Percentiles rank a stretch among this genome's conserved stretches.
Conservation (phyloP, 1,139 yeast genomes). For the Yamadazyma oceani region DNA sequence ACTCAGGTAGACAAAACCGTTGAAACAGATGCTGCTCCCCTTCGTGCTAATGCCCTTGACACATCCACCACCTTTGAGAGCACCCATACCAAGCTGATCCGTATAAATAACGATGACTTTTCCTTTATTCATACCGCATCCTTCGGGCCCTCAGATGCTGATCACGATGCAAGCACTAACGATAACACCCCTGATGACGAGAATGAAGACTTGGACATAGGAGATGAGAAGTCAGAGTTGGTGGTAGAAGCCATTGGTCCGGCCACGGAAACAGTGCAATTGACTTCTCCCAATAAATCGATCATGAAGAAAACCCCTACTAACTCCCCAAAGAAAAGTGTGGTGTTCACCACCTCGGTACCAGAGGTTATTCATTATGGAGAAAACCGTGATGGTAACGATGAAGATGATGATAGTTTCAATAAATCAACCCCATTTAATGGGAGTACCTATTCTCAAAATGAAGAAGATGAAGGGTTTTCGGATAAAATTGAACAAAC, state of each 20-base stretch:
- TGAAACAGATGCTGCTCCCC: too few species aligned
- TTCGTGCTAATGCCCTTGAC: too few species aligned
- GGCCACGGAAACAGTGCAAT: not conserved
- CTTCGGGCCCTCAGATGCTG: too few species aligned
- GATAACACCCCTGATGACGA: not conserved
- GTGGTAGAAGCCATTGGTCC: constrained; percentile 1
- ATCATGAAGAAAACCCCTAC: constrained; percentile 37
- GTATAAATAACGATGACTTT: constrained; percentile 27
- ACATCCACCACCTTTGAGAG: not conserved
- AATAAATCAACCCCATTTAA: too few species aligned
- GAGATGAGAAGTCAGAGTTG: not conserved
- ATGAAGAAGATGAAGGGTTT: constrained; percentile 10
- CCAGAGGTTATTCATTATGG: constrained; percentile 41
- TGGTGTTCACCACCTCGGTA: constrained; percentile 33
- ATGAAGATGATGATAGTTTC: constrained; percentile 9
- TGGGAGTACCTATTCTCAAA: too few species aligned
- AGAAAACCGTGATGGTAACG: constrained; percentile 9
- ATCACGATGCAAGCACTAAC: too few species aligned
- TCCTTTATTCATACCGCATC: constrained; percentile 18
- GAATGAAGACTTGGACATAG: not conserved
- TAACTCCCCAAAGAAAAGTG: constrained; percentile 40
- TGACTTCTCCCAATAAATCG: constrained; percentile 40
- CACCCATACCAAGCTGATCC: constrained; percentile 6
- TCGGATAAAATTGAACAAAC: constrained; percentile 14
- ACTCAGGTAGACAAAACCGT: constrained; percentile 19